Evolutionary conservation across 495 filamentous ascomycete genomes (phyloP).

Genomic region (Xylaria intraflava): DNA sequence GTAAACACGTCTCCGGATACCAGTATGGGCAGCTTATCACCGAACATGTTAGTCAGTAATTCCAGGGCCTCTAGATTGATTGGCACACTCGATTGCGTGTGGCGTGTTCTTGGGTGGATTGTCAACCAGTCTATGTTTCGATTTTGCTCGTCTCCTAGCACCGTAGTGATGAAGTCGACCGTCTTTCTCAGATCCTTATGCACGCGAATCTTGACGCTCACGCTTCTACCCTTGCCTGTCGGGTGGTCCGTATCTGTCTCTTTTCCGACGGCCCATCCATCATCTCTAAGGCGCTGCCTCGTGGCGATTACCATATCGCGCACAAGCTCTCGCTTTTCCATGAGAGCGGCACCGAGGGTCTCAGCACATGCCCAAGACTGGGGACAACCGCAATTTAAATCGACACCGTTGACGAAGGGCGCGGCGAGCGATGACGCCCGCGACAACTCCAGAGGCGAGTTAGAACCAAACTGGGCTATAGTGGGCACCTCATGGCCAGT

Average conservation of each 20-base stretch:
- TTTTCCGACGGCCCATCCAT: slow-evolving; percentile 38
- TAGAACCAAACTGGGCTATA: slow-evolving; percentile 58
- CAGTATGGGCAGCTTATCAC: slow-evolving; percentile 46
- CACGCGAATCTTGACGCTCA: slow-evolving; percentile 62
- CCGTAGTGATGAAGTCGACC: slow-evolving; percentile 44
- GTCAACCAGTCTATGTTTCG: slow-evolving; percentile 55
- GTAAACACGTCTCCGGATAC: slow-evolving; percentile 59
- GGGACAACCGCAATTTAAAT: slow-evolving; percentile 65
- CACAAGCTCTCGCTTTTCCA: slow-evolving; percentile 53
- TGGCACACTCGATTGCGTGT: slow-evolving; percentile 48
- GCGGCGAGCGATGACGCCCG: slow-evolving; percentile 53
- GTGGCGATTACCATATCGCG: slow-evolving; percentile 51
- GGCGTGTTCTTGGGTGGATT: slow-evolving; percentile 54
- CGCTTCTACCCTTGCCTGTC: slow-evolving; percentile 32
- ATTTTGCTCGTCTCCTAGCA: slow-evolving; percentile 37
- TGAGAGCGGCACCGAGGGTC: slow-evolving; percentile 55
- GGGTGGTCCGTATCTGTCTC: slow-evolving; percentile 27
- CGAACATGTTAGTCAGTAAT: slow-evolving; percentile 41
- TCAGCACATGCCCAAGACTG: slow-evolving; percentile 62
- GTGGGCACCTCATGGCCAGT: slow-evolving; percentile 39
- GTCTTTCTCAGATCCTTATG: slow-evolving; percentile 52
- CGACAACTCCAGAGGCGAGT: slow-evolving; percentile 49
- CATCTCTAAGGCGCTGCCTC: slow-evolving; percentile 34
- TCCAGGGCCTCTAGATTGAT: slow-evolving; percentile 55
- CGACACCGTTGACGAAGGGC: slow-evolving; percentile 55